These are phyloP conservation scores for Phytophthora chlamydospora DNA, from an alignment of 352 stramenopile genomes.

Conservation along the genomic window DNA sequence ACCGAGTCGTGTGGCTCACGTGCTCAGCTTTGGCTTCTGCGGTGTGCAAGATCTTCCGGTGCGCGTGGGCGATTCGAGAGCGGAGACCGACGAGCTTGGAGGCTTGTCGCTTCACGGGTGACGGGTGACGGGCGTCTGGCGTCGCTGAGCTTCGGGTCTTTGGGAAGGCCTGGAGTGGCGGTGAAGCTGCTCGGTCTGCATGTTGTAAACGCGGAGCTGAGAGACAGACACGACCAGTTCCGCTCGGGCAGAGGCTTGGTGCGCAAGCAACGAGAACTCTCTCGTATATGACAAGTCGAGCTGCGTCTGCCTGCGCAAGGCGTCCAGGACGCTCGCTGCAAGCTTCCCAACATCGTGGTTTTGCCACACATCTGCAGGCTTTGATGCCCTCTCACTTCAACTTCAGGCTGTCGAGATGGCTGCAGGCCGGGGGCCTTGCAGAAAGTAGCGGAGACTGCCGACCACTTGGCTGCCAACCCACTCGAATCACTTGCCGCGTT, in stretches of 20 bases:
- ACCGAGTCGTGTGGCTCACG: not conserved
- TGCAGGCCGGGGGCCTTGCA: too few species aligned
- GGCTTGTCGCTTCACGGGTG: slow-evolving; percentile 16
- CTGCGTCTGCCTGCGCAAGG: slow-evolving; percentile 44
- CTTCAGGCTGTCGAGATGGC: too few species aligned
- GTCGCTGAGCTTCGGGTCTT: not conserved
- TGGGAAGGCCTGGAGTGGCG: not conserved
- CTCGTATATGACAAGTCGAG: slow-evolving; percentile 61
- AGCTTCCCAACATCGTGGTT: too few species aligned
- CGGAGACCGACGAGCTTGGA: slow-evolving; percentile 7
- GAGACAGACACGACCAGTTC: slow-evolving; percentile 46
- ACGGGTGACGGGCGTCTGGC: slow-evolving; percentile 1
- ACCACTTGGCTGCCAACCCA: too few species aligned
- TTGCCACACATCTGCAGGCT: too few species aligned
- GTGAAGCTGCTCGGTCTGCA: slow-evolving; percentile 52
- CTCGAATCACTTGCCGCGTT: too few species aligned
- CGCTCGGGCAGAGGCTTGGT: slow-evolving; percentile 43
- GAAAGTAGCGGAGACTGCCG: too few species aligned
- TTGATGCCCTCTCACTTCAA: too few species aligned
- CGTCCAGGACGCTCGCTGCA: slow-evolving; percentile 35
- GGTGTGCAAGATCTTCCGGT: slow-evolving; percentile 16
- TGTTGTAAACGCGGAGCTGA: slow-evolving; percentile 45
- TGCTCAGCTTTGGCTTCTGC: not conserved
- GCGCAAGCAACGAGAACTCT: slow-evolving; percentile 52
- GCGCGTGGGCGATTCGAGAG: slow-evolving; percentile 13